Percentiles rank a stretch among this genome's conserved stretches.
These are phyloP conservation scores for Oidiodendron maius DNA, from an alignment of 495 filamentous ascomycete species.

Conservation along the genomic window DNA sequence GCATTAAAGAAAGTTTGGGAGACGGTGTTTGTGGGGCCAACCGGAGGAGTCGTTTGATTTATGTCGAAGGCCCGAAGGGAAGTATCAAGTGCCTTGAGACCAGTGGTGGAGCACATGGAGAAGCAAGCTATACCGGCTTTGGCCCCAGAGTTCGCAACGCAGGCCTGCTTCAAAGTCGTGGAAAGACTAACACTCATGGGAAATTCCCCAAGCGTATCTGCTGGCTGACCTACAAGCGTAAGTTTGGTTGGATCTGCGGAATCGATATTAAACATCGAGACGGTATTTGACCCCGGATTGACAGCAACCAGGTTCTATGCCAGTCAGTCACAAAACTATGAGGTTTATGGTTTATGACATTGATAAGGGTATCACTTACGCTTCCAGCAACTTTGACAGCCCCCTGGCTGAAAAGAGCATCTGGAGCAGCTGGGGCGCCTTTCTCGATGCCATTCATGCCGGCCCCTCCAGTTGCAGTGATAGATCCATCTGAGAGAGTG, in stretches of 20 bases:
- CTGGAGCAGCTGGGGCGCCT: conserved; percentile 36
- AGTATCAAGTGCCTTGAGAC: conserved; percentile 35
- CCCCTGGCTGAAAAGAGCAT: conserved; percentile 46
- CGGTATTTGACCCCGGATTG: conserved; percentile 54
- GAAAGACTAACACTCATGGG: conserved; percentile 51
- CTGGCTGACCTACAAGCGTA: conserved; percentile 35
- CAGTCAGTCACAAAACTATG: conserved; percentile 8
- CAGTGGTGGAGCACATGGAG: conserved; percentile 28
- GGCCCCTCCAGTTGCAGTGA: conserved; percentile 31
- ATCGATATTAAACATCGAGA: conserved; percentile 48
- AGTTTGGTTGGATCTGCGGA: conserved; percentile 37
- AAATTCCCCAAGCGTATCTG: conserved; percentile 45
- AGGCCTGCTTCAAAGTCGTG: conserved; percentile 37
- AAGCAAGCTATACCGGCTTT: conserved; percentile 49
- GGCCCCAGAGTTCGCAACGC: conserved; percentile 48
- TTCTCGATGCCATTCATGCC: conserved; percentile 30
- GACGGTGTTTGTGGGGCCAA: conserved; percentile 46
- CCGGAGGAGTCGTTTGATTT: conserved; percentile 45
- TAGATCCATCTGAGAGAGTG: conserved; percentile 30
- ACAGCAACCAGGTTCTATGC: conserved; percentile 45
- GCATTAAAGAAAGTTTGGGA: conserved; percentile 50
- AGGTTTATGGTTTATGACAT: not conserved
- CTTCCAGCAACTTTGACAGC: conserved; percentile 40
- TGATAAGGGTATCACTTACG: conserved; percentile 32
- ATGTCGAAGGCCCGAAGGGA: conserved; percentile 36